Evolutionary conservation across 1,284 basidiomycete genomes (phyloP).

Genomic region (Ceratobasidium sp.): DNA sequence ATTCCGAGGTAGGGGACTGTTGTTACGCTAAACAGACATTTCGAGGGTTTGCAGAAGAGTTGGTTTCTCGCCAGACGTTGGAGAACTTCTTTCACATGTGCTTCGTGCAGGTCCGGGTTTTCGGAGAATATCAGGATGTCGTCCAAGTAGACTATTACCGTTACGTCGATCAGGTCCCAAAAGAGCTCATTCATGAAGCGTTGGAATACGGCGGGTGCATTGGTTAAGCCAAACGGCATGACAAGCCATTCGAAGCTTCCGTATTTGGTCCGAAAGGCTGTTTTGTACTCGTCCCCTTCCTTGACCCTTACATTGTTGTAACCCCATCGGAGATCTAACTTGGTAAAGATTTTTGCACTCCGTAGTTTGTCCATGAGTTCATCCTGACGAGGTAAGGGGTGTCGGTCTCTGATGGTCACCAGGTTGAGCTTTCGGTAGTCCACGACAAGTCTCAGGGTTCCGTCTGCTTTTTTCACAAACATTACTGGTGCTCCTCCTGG

Average conservation of each 20-base stretch:
- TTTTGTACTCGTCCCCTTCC: slow-evolving; percentile 43
- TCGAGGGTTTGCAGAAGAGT: slow-evolving; percentile 10
- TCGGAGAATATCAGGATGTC: slow-evolving; percentile 27
- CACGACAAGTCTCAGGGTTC: neutral
- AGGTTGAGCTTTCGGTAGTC: slow-evolving; percentile 16
- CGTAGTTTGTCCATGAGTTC: slow-evolving; percentile 17
- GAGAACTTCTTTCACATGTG: slow-evolving; percentile 30
- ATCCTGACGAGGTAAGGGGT: slow-evolving; percentile 7
- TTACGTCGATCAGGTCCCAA: slow-evolving; percentile 6
- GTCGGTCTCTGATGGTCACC: neutral
- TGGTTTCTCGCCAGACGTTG: slow-evolving; percentile 14
- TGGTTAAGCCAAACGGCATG: slow-evolving; percentile 37
- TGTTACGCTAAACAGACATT: no score
- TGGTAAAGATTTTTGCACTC: slow-evolving; percentile 31
- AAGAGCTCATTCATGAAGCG: slow-evolving; percentile 15
- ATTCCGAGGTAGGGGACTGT: no score
- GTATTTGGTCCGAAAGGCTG: slow-evolving; percentile 30
- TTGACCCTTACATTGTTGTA: slow-evolving; percentile 38
- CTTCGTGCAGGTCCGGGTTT: slow-evolving; percentile 14
- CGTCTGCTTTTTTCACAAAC: slow-evolving; percentile 24
- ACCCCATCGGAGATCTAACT: slow-evolving; percentile 34
- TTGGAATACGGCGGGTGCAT: slow-evolving; percentile 31
- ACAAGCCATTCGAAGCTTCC: slow-evolving; percentile 34
- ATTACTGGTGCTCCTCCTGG: neutral
- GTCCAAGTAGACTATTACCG: slow-evolving; percentile 23